A percentile compares a stretch with the other conserved stretches of the same genome.
Conservation (phyloP, 306 rosid genomes). For the Styphnolobium japonicum region DNA sequence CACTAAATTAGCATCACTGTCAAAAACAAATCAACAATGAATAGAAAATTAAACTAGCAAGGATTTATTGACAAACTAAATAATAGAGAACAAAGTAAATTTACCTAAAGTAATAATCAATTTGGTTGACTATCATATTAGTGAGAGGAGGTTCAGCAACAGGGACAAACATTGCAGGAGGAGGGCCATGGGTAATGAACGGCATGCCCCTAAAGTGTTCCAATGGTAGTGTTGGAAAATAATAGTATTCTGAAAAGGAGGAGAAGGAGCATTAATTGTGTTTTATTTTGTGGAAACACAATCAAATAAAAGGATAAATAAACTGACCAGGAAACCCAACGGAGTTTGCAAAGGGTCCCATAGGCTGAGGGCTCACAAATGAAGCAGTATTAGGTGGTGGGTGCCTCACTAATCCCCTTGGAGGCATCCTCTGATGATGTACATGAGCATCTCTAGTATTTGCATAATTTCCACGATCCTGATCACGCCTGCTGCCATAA, state of each 20-base stretch:
- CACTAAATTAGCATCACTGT: conserved; percentile 68
- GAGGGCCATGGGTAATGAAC: conserved; percentile 49
- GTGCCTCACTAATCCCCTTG: conserved; percentile 54
- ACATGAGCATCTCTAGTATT: conserved; percentile 53
- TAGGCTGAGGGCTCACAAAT: conserved; percentile 44
- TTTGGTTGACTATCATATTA: conserved; percentile 46
- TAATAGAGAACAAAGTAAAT: background rate
- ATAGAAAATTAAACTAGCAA: background rate
- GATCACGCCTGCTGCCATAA: conserved; percentile 57
- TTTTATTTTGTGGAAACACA: background rate
- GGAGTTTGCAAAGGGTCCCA: conserved; percentile 45
- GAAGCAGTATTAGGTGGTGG: conserved; percentile 42
- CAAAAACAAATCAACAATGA: conserved; percentile 16
- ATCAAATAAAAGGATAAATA: background rate
- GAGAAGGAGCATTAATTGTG: conserved; percentile 11
- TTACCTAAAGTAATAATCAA: conserved; percentile 83
- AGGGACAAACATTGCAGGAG: conserved; percentile 52
- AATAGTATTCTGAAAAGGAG: conserved; percentile 49
- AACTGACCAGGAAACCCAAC: conserved; percentile 55
- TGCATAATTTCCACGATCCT: conserved; percentile 49
- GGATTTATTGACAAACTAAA: background rate
- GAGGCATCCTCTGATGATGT: conserved; percentile 57
- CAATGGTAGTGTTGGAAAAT: conserved; percentile 48
- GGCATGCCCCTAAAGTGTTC: conserved; percentile 59
- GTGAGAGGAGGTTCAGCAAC: conserved; percentile 48